Evolutionary conservation across 2,329 filamentous ascomycete genomes (phyloP), one percentile per base, ranked within the genome.

Genomic region (Trichoderma simmonsii): DNA sequence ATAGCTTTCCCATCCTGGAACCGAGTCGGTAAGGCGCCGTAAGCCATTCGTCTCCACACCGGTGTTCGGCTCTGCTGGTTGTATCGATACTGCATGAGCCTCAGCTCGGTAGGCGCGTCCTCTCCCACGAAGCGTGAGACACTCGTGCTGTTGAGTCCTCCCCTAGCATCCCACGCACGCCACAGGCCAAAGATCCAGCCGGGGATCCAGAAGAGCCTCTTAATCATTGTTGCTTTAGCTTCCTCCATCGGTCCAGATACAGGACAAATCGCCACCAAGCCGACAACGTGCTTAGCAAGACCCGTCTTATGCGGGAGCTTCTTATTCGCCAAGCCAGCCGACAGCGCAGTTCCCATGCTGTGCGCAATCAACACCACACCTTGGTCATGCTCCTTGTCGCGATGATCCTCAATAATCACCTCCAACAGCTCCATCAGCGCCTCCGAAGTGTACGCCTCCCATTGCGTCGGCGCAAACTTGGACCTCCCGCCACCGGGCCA

Each of bases 401-500:
- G 89, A 77, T 95, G 89, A 60, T 90, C 86, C 51, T 93, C 88
- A 72, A 98, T 94, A 36, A 94, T 88, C 1, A 85, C 86, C 71
- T 91, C 90, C 15, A 98, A 85, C 12, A 99, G 85, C 75, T 94
- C 91, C 4, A 88, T 89, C 28, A 98, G 85, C 1, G 92, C 90
- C 54, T 94, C 89, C 1, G 91, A 89, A 0, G 89, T 91, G 80
- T 98, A 99, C 8, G 95, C 94, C 57, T 89, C 86, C 90, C 93
- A 95, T 26, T 86, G 81, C 18, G 84, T 89, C 24, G 92, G 91
- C 18, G 87, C 84, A 81, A 95, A 97, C 9, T 87, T 84, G 2
- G 95, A 98, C 26, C 91, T 85, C 34, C 96, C 96, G 77, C 95
- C 97, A 51, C 96, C 96, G 1, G 96, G 95, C 4, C 98, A 86